A percentile compares a stretch with the other conserved stretches of the same genome.
phyloP scores from a whole-genome alignment of 73 alveolate species.

The Paraurostyla sp. region DNA sequence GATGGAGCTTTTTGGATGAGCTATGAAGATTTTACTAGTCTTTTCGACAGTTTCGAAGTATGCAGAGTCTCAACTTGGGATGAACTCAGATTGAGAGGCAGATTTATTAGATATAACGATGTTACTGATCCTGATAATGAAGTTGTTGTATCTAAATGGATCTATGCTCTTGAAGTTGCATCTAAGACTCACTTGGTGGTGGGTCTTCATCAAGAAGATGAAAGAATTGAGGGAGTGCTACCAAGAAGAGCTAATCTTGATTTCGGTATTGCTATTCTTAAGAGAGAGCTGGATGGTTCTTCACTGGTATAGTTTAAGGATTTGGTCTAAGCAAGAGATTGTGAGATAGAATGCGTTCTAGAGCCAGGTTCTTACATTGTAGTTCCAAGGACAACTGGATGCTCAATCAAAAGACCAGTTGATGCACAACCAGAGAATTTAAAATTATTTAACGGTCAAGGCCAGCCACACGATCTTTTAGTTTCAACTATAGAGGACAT shows the following conservation, averaged over 20 bases:
- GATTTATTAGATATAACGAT: slow-evolving; percentile 36
- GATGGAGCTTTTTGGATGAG: slow-evolving; percentile 82
- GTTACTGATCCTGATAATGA: slow-evolving; percentile 42
- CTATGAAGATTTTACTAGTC: slow-evolving; percentile 62
- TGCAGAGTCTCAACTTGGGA: slow-evolving; percentile 58
- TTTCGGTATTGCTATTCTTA: slow-evolving; percentile 69
- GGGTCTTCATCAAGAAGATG: slow-evolving; percentile 79
- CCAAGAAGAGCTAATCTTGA: slow-evolving; percentile 68
- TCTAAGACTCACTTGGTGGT: slow-evolving; percentile 41
- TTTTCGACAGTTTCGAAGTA: slow-evolving; percentile 62
- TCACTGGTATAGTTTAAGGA: slow-evolving; percentile 44
- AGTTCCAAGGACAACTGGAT: slow-evolving; percentile 97
- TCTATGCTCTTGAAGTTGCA: slow-evolving; percentile 56
- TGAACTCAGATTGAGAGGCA: slow-evolving; percentile 70
- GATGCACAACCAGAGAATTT: slow-evolving; percentile 23
- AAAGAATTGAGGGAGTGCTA: slow-evolving; percentile 64
- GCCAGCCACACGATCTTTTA: slow-evolving; percentile 12
- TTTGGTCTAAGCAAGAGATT: slow-evolving; percentile 71
- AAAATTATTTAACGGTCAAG: slow-evolving; percentile 15
- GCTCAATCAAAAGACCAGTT: slow-evolving; percentile 81
- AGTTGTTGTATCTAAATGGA: slow-evolving; percentile 50
- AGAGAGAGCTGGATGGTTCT: slow-evolving; percentile 53
- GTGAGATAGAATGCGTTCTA: slow-evolving; percentile 78
- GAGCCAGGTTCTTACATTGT: slow-evolving; percentile 95
- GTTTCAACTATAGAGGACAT: slow-evolving; percentile 43